Evolutionary conservation across 352 stramenopile genomes (phyloP).

Genomic region (Thraustotheca clavata): DNA sequence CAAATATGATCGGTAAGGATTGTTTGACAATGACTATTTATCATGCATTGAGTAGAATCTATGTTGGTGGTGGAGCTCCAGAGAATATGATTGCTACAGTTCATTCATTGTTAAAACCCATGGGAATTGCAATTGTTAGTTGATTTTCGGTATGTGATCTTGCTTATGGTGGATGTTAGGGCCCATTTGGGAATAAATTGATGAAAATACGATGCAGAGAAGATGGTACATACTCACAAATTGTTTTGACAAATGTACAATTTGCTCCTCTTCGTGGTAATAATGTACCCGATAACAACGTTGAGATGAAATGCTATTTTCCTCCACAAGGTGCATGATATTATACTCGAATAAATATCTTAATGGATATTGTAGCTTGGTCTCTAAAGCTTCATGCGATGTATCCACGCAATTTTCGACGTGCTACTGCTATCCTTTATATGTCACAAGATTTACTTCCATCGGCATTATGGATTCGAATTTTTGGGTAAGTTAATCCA

Average conservation of each 20-base stretch:
- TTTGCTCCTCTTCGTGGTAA: slow-evolving; percentile 15
- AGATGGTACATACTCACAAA: background rate
- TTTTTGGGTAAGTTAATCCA: slow-evolving; percentile 2
- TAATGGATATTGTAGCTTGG: background rate
- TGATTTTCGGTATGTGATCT: background rate
- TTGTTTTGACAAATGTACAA: background rate
- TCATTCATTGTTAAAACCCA: slow-evolving; percentile 9
- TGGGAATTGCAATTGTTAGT: slow-evolving; percentile 11
- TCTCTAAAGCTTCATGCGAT: background rate
- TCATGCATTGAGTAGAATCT: slow-evolving; percentile 14
- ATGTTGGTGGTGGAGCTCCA: slow-evolving; percentile 21
- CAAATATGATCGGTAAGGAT: slow-evolving; percentile 20
- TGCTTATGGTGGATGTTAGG: background rate
- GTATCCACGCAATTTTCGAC: slow-evolving; percentile 4
- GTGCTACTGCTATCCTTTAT: background rate
- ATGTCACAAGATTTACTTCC: background rate
- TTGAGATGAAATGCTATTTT: slow-evolving; percentile 7
- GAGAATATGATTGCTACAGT: slow-evolving; percentile 3
- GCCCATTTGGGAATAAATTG: slow-evolving; percentile 10
- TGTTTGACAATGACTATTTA: background rate
- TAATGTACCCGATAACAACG: background rate
- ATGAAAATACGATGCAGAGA: slow-evolving; percentile 16
- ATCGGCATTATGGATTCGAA: slow-evolving; percentile 1
- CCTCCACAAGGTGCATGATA: slow-evolving; percentile 12
- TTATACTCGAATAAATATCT: background rate